phyloP scores from a whole-genome alignment of 768 basidiomycete species.

The Nevesoporus exiguus region DNA sequence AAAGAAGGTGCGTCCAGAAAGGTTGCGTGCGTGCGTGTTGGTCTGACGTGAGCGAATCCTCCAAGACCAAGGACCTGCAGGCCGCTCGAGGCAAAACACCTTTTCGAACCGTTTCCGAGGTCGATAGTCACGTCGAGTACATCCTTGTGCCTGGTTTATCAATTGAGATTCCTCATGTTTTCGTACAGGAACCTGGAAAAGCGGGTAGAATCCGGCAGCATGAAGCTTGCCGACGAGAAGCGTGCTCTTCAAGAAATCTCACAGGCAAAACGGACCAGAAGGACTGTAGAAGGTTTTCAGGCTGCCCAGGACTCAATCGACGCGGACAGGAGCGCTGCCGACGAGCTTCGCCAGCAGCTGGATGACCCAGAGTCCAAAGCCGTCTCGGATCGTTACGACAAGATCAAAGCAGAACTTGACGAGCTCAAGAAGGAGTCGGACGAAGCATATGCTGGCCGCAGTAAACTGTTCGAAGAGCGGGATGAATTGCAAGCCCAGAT shows the following conservation, averaged over 20 bases:
- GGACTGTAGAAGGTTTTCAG: constrained; percentile 77
- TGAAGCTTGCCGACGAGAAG: constrained; percentile 96
- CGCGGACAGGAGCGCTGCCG: constrained; percentile 66
- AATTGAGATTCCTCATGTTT: constrained; percentile 2
- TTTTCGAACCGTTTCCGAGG: constrained; percentile 80
- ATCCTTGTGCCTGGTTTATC: constrained; percentile 21
- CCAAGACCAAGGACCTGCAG: constrained; percentile 83
- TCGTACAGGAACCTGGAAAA: constrained; percentile 69
- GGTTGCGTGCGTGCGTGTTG: background rate
- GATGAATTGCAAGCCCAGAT: constrained; percentile 67
- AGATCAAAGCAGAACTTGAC: constrained; percentile 82
- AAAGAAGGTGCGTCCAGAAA: constrained; percentile 61
- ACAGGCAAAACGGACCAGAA: constrained; percentile 65
- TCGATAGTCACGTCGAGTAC: constrained; percentile 84
- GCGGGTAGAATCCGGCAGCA: constrained; percentile 85
- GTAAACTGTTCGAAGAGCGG: constrained; percentile 85
- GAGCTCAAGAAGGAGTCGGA: constrained; percentile 83
- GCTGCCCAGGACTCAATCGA: constrained; percentile 79
- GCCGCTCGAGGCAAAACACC: constrained; percentile 70
- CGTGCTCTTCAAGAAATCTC: constrained; percentile 89
- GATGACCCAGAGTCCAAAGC: constrained; percentile 91
- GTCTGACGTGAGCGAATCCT: constrained; percentile 2
- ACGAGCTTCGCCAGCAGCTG: constrained; percentile 75
- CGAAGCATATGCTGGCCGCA: constrained; percentile 74
- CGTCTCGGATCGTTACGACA: constrained; percentile 73